phyloP scores from a whole-genome alignment of 2,329 filamentous ascomycete species.

The Pseudovirgaria hyperparasitica region DNA sequence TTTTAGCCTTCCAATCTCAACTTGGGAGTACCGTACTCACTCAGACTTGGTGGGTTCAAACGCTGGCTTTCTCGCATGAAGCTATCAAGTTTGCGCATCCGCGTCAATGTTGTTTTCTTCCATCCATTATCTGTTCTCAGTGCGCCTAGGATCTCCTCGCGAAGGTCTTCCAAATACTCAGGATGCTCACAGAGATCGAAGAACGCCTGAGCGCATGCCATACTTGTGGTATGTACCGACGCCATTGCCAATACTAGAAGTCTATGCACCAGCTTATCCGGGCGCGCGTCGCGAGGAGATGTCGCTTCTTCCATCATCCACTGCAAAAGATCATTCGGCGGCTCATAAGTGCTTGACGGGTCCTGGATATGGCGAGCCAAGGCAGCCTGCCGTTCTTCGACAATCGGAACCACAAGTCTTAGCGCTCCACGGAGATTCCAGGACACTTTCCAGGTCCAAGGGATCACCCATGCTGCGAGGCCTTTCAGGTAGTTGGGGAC shows the following conservation, averaged over 20 bases:
- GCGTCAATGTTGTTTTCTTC: slow-evolving; percentile 3
- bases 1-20: background rate
- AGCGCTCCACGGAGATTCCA: background rate
- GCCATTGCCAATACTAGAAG: slow-evolving; percentile 8
- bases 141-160: slow-evolving; percentile 7
- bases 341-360: background rate
- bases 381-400: slow-evolving; percentile 1
- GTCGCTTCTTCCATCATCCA: slow-evolving; percentile 7
- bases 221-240: slow-evolving; percentile 6
- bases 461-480: background rate
- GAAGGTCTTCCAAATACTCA: slow-evolving; percentile 6
- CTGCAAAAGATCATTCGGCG: slow-evolving; percentile 2
- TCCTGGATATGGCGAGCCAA: background rate
- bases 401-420: background rate
- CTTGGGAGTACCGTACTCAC: slow-evolving; percentile 1
- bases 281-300: background rate
- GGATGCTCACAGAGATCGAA: slow-evolving; percentile 9
- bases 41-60: slow-evolving; percentile 6
- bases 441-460: slow-evolving; percentile 1
- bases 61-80: slow-evolving; percentile 7
- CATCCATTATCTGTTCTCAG: slow-evolving; percentile 1
- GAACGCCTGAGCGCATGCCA: slow-evolving; percentile 4
- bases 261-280: slow-evolving; percentile 3
- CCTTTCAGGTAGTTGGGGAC: background rate
- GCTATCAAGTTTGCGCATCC: slow-evolving; percentile 7